Evolutionary conservation across 176 grass and related monocot genomes (phyloP), one percentile per base, ranked within the genome.

Genomic region (Carex littledalei): DNA sequence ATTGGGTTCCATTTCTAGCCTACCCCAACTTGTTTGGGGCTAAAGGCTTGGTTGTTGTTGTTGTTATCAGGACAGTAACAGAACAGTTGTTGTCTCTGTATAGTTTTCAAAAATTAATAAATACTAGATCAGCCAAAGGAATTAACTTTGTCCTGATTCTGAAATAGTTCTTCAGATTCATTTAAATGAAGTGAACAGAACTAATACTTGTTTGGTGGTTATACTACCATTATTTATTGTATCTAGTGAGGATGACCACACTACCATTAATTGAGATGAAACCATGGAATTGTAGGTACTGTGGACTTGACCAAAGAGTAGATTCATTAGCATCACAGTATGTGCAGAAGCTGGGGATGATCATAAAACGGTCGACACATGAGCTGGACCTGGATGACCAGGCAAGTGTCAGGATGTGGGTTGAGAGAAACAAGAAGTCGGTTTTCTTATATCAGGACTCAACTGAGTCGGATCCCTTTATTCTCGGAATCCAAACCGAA

Each of bases 271-370:
- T 29, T n/a, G 14, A 68, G 45, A 83, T 66, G 41, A 83, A 83
- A 66, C 20, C 41, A 63, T 67, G 56, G n/a, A 81, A 83, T 66
- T 83, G 20, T 83, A 83, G 81, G 81, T 94, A 94, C 63, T 97
- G 92, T 60, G 87, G 87, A 45, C 82, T 87, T 21, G 88, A 97
- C 57, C 78, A 92, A 1, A 90, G 80, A 34, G 89, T 91, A 35
- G 86, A 94, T 86, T 90, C 59, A 64, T 67, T 90, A 9, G 90
- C 92, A 37, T 92, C 94, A 0, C 94, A 94, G 81, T 97, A 97
- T 87, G 94, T 97, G 21, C 94, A 97, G 64, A 97, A 97, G 88
- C 85, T 97, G 80, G 94, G 92, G 65, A 97, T 94, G 94, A 97
- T 97, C 79, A 97, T 97, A 81, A 97, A 94, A 85, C 91, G 94